Conservation (phyloP, 768 basidiomycete genomes). For the Suillus subluteus region DNA sequence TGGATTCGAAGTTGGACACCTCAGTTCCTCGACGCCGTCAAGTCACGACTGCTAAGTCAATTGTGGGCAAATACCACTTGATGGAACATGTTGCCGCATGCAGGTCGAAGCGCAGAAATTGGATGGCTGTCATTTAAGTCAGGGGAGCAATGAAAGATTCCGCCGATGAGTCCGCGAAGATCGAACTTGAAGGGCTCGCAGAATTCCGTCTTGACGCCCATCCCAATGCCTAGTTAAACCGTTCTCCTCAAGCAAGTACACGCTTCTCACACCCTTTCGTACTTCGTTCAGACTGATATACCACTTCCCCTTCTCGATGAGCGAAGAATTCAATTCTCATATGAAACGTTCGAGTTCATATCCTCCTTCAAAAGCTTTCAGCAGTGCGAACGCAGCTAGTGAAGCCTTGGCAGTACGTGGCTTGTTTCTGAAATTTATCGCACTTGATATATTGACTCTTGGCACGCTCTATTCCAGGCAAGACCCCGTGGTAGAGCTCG, state of each 20-base stretch:
- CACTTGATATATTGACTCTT: conserved; percentile 18
- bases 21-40: background rate
- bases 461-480: background rate
- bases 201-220: background rate
- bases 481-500: background rate
- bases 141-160: background rate
- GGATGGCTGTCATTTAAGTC: background rate
- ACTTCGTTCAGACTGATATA: background rate
- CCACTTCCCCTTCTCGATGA: background rate
- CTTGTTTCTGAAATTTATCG: background rate
- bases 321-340: background rate
- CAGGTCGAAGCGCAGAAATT: background rate
- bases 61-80: background rate
- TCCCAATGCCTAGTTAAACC: background rate
- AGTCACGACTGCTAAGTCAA: background rate
- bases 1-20: background rate
- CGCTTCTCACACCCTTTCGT: background rate
- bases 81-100: background rate
- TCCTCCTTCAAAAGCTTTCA: background rate
- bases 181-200: background rate
- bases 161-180: background rate
- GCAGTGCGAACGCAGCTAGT: background rate
- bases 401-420: background rate
- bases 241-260: background rate
- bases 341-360: background rate